Base-by-base conservation (phyloP, 2,329 filamentous ascomycete species). In the Botryotinia calthae region DNA sequence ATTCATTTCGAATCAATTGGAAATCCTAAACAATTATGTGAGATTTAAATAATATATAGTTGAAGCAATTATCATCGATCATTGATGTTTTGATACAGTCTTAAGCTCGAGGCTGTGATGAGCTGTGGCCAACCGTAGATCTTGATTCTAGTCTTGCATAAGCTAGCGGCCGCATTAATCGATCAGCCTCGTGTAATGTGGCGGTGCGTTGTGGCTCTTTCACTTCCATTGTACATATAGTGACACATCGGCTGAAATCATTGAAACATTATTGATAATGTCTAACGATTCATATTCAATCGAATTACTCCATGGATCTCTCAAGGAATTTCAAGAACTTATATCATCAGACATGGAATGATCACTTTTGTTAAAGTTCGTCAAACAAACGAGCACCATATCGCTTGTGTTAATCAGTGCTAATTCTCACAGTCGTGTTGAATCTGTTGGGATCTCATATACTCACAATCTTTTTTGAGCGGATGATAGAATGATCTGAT, bases 51-150 rank as follows among this genome's bases (percentile, higher is more conserved):
- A n/a, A 56, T 31, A 40, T 42, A 42, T 37, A 46, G 12, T 20
- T 40, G 48, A 56, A 42, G 64, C 37, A 22, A 40, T 31, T n/a
- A 42, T 20, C 51, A 42, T 63, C 25, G 31, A 31, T 48, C 37
- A 8, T 22, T 14, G 28, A 31, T 56, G 34, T 12, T 28, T 37
- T 46, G 16, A 46, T 63, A 6, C n/a, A 31, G 42, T 42, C 42
- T 22, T 44, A 64, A 64, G 40, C 48, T 56, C 65, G 6, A 67
- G 65, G 65, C 65, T 67, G 48, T 20, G 48, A 31, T 42, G 65
- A 31, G 22, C 31, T 66, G 18, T 5, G 56, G 65, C 65, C 34
- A 42, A 67, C 28, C 25, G 10, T 67, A 28, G 46, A 54, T 28
- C 34, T 28, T 18, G 8, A 40, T 42, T 22, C 12, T 42, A 10